Conservation (phyloP, 2,329 filamentous ascomycete species). For the Cercospora sp. region DNA sequence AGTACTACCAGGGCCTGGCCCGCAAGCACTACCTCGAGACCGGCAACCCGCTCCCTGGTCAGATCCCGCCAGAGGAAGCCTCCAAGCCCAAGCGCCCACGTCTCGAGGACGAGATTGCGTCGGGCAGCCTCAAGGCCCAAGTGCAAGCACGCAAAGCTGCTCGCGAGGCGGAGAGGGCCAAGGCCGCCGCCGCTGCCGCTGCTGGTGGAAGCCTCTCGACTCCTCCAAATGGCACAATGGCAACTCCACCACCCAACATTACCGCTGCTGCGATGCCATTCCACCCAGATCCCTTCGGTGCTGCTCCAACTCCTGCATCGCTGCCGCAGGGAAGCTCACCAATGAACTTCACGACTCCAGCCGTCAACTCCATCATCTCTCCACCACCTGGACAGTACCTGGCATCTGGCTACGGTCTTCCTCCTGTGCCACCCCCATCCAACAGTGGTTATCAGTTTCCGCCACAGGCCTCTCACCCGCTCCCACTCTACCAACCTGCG, state of each 20-base stretch:
- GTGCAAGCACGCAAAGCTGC: background rate
- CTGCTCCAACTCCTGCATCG: background rate
- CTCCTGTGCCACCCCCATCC: background rate
- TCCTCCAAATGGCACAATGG: background rate
- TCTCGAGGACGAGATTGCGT: constrained; percentile 1
- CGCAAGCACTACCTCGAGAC: constrained; percentile 78
- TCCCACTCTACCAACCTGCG: background rate
- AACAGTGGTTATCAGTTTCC: background rate
- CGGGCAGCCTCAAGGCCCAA: background rate
- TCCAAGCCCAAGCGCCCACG: constrained; percentile 3
- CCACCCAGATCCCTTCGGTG: background rate
- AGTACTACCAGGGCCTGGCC: constrained; percentile 82
- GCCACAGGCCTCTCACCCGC: background rate
- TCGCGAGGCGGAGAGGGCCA: constrained; percentile 10
- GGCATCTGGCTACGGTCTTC: background rate
- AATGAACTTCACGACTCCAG: background rate
- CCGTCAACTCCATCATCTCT: background rate
- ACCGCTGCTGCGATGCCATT: background rate
- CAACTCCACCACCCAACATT: background rate
- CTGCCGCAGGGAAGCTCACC: background rate
- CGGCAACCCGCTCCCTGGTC: constrained; percentile 72
- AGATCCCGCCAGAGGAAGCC: constrained; percentile 6
- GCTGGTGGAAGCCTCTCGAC: background rate
- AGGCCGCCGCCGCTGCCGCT: constrained; percentile 9
- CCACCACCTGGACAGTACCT: background rate